phyloP scores from a whole-genome alignment of 495 filamentous ascomycete genomes.

The Neurospora sp. region DNA sequence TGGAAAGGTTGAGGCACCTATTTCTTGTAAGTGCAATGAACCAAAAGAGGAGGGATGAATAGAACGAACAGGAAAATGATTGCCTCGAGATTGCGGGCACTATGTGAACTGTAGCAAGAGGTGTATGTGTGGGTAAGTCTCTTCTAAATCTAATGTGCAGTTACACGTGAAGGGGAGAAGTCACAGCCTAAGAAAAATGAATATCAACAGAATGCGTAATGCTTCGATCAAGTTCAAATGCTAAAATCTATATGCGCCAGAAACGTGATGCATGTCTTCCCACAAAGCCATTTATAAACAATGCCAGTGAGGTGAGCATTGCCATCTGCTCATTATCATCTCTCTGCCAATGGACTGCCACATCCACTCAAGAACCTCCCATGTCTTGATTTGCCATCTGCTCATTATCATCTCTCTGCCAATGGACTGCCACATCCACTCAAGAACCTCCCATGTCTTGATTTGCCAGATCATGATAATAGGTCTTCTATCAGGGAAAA shows the following conservation, averaged over 20 bases:
- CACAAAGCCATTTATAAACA: not conserved
- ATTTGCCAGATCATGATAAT: not conserved
- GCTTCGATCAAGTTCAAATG: not conserved
- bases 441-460: not conserved
- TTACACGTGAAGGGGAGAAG: not conserved
- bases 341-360: not conserved
- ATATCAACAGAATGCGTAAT: not conserved
- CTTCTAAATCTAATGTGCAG: not conserved
- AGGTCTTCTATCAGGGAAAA: not conserved
- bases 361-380: not conserved
- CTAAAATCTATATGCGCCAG: not conserved
- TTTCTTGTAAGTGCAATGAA: too few relatives aligned
- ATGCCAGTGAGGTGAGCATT: not conserved
- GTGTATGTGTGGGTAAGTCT: too few relatives aligned
- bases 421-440: not conserved
- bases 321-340: not conserved
- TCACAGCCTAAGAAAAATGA: not conserved
- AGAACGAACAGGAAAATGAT: too few relatives aligned
- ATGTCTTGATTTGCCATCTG: not conserved
- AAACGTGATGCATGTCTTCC: not conserved
- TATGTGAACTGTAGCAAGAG: too few relatives aligned
- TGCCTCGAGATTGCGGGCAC: too few relatives aligned
- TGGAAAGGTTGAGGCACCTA: too few relatives aligned
- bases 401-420: not conserved
- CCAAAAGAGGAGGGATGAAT: too few relatives aligned